phyloP scores from a whole-genome alignment of 805 yeast genomes.

The Sugiyamaella americana region DNA sequence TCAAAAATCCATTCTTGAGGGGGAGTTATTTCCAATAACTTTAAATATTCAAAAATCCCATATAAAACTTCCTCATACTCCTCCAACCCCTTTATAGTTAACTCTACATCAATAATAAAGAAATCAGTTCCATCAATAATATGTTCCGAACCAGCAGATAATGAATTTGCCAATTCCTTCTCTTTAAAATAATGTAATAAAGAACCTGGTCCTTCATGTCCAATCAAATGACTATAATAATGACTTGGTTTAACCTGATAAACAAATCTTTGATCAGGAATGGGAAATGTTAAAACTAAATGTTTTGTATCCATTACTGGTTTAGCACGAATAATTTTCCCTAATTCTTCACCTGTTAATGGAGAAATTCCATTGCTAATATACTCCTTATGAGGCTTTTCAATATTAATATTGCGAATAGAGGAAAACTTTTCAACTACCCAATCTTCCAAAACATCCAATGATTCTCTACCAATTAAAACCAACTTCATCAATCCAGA shows the following conservation, averaged over 20 bases:
- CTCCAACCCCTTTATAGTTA: conserved; percentile 61
- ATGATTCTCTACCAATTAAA: conserved; percentile 71
- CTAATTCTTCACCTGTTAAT: conserved; percentile 43
- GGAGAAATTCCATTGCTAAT: conserved; percentile 36
- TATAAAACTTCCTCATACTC: conserved; percentile 57
- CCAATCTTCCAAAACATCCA: conserved; percentile 69
- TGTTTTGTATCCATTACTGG: conserved; percentile 78
- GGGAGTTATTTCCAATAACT: conserved; percentile 47
- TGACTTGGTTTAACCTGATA: conserved; percentile 68
- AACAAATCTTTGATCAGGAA: conserved; percentile 64
- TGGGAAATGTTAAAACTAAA: conserved; percentile 59
- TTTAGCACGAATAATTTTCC: conserved; percentile 54
- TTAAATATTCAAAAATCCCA: conserved; percentile 65
- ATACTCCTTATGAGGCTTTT: conserved; percentile 33
- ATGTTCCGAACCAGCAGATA: conserved; percentile 60
- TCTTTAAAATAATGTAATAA: conserved; percentile 61
- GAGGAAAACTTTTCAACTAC: conserved; percentile 57
- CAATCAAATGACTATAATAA: conserved; percentile 74
- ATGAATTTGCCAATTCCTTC: conserved; percentile 71
- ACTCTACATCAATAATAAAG: conserved; percentile 65
- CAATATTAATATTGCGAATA: conserved; percentile 47
- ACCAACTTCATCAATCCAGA: conserved; percentile 86
- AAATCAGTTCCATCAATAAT: conserved; percentile 57
- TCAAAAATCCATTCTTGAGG: conserved; percentile 76
- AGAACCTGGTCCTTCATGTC: conserved; percentile 92